Evolutionary conservation across 306 rosid species (phyloP).

Genomic region (Sesbania bispinosa): DNA sequence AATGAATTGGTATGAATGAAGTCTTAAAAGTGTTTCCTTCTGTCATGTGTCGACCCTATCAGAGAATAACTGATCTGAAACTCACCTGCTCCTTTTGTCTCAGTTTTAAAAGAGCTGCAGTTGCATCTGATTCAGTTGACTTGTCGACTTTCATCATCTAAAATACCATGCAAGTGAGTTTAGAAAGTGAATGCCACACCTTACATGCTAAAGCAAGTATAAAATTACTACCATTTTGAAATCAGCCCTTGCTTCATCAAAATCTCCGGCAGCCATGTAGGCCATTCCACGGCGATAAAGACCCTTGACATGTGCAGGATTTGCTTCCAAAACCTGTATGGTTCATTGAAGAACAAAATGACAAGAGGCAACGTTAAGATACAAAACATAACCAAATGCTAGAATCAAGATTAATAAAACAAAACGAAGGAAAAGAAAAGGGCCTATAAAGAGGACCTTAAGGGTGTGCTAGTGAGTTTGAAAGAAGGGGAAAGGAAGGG

Average conservation of each 20-base stretch:
- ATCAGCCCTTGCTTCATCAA: conserved; percentile 84
- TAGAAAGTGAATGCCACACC: neutral
- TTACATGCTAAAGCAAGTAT: neutral
- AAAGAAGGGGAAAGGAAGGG: too few species aligned
- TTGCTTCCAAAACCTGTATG: conserved; percentile 81
- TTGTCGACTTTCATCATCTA: conserved; percentile 85
- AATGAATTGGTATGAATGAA: conserved; percentile 8
- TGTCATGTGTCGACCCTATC: neutral
- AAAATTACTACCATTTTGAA: conserved; percentile 60
- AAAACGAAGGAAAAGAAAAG: too few species aligned
- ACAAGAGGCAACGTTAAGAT: conserved; percentile 7
- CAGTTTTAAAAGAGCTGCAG: conserved; percentile 76
- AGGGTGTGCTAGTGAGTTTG: too few species aligned
- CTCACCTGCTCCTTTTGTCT: conserved; percentile 79
- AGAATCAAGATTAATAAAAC: neutral
- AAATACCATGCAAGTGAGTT: conserved; percentile 15
- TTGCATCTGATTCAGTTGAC: conserved; percentile 78
- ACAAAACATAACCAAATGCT: too few species aligned
- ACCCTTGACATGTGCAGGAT: conserved; percentile 86
- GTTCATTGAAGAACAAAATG: conserved; percentile 23
- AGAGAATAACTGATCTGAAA: neutral
- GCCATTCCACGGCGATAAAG: conserved; percentile 99
- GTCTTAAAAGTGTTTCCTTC: neutral
- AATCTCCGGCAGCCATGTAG: conserved; percentile 77
- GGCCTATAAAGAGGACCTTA: neutral